Evolutionary conservation across 306 rosid species (phyloP).

Genomic region (Cicer yamashitae): DNA sequence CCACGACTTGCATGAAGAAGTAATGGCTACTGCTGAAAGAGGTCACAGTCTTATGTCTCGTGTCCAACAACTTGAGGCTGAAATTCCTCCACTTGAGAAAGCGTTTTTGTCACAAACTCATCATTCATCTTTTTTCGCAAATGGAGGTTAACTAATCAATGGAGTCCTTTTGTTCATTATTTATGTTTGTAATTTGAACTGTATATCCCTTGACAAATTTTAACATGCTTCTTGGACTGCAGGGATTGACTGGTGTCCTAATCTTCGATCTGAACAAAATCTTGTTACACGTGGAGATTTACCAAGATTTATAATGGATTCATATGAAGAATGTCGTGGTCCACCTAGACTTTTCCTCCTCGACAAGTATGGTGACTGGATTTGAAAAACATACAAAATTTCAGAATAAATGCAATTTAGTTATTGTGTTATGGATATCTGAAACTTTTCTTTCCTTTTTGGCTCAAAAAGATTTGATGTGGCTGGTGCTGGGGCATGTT

Average conservation of each 20-base stretch:
- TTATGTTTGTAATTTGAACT: slow-evolving; percentile 30
- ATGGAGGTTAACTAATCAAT: slow-evolving; percentile 64
- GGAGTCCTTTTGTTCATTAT: slow-evolving; percentile 30
- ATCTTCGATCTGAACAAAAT: slow-evolving; percentile 67
- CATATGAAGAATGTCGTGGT: slow-evolving; percentile 92
- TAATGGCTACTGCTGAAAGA: slow-evolving; percentile 83
- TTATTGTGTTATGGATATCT: slow-evolving; percentile 34
- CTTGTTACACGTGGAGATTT: slow-evolving; percentile 78
- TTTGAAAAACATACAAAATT: slow-evolving; percentile 29
- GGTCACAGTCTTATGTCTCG: slow-evolving; percentile 85
- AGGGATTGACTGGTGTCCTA: slow-evolving; percentile 97
- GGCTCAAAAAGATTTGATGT: slow-evolving; percentile 81
- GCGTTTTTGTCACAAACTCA: slow-evolving; percentile 71
- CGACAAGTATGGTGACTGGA: slow-evolving; percentile 76
- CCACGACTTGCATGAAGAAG: slow-evolving; percentile 96
- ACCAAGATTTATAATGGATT: slow-evolving; percentile 95
- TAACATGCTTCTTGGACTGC: slow-evolving; percentile 44
- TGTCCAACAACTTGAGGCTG: slow-evolving; percentile 95
- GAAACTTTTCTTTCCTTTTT: slow-evolving; percentile 39
- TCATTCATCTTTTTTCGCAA: slow-evolving; percentile 65
- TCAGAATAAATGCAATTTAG: slow-evolving; percentile 7
- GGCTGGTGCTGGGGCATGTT: slow-evolving; percentile 97
- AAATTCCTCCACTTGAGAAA: slow-evolving; percentile 89
- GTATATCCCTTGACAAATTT: slow-evolving; percentile 14
- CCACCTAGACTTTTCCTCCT: slow-evolving; percentile 91